Base-by-base conservation (phyloP, 2,329 filamentous ascomycete species). In the Alternaria brassicae region DNA sequence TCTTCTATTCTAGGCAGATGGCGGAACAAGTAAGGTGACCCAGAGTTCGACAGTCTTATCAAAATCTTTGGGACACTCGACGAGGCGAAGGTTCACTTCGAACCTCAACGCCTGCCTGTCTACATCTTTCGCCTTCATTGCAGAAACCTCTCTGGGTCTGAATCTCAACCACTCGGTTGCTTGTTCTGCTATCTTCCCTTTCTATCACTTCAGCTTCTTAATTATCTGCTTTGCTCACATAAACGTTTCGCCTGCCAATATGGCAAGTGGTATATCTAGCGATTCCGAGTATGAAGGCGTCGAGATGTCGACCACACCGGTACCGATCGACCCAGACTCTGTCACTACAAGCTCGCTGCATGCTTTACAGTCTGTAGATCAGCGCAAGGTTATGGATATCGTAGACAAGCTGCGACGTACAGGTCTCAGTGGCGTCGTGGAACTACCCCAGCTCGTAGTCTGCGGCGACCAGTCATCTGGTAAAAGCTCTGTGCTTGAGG, bases 401-500 rank as follows among this genome's bases (percentile, higher is more conserved):
- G 83, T 86, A 25, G 83, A 87, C 63, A 77, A 79, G 0, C 74
- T 89, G 0, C 81, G 83, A 5, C 78, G 79, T 3, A 78, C 81
- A 10, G 84, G 86, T 1, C 62, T 80, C 17, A 72, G 65, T 21
- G 67, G 71, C 6, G 67, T 75, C 6, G 66, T 80, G 0, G 75
- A 63, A 27, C 59, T 73, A 15, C 70, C 72, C 4, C 70, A 74
- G 44, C 49, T 79, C 25, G 59, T 69, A 2, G 70, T 72, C 6
- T 67, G 63, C 21, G 61, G 88, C 4, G 83, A 87, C 53, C 85
- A 87, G 56, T 87, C 84, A 0, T 83, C 83, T 1, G 87, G 87
- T 2, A 90, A 90, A 68, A 87, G 83, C n/a, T 89, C 86, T 0
- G 85, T 89, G 0, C 81, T 90, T 0, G 85, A 89, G 62, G 88